Evolutionary conservation across 345 rosid genomes (phyloP).

Genomic region (Hibiscus mutabilis): DNA sequence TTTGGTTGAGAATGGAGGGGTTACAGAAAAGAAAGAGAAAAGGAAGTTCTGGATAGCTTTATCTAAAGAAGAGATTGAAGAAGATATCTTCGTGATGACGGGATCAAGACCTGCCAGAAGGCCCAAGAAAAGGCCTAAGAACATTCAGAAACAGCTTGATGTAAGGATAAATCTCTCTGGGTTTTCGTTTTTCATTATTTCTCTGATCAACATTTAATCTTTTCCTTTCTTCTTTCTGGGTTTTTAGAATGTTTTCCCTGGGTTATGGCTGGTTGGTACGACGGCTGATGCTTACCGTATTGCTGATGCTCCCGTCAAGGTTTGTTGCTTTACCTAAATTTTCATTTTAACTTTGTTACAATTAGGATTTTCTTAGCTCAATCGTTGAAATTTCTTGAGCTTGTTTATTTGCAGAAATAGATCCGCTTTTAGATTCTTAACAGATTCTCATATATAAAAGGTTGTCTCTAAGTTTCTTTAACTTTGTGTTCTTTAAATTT

Average conservation of each 20-base stretch:
- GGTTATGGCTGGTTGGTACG: slow-evolving; percentile 74
- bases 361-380: neutral
- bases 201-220: neutral
- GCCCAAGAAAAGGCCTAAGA: slow-evolving; percentile 70
- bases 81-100: slow-evolving; percentile 78
- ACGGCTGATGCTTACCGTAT: slow-evolving; percentile 68
- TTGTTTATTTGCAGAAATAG: slow-evolving; percentile 26
- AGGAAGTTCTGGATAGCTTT: slow-evolving; percentile 66
- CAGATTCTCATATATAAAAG: slow-evolving; percentile 3
- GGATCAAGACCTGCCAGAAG: slow-evolving; percentile 77
- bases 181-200: neutral
- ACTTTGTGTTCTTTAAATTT: neutral
- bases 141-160: slow-evolving; percentile 69
- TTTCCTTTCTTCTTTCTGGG: neutral
- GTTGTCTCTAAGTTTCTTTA: slow-evolving; percentile 1
- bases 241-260: slow-evolving; percentile 62
- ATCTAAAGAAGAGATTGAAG: slow-evolving; percentile 87
- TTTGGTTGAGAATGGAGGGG: slow-evolving; percentile 40
- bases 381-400: neutral
- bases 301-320: slow-evolving; percentile 57
- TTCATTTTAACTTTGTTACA: neutral
- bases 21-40: slow-evolving; percentile 52
- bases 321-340: slow-evolving; percentile 6
- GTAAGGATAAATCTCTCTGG: slow-evolving; percentile 29
- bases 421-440: slow-evolving; percentile 5